phyloP scores from a whole-genome alignment of 345 rosid species.

The Cardamine resedifolia region DNA sequence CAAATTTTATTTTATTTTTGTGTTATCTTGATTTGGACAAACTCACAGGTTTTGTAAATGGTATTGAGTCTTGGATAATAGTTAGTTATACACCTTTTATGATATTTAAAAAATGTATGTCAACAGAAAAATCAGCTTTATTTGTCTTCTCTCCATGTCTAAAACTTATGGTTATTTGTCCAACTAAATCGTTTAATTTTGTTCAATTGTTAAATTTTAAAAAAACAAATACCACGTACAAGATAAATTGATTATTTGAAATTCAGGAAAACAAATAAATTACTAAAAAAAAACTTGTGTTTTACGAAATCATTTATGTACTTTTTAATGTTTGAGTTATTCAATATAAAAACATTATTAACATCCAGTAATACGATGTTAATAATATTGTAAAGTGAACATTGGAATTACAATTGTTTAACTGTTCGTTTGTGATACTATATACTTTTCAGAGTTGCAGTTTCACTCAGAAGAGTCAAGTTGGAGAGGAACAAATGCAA shows the following conservation, averaged over 20 bases:
- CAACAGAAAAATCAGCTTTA: not conserved
- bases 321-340: not conserved
- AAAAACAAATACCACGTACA: not conserved
- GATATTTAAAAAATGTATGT: not conserved
- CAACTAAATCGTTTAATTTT: not conserved
- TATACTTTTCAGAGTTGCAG: not conserved
- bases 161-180: not conserved
- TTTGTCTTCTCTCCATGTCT: not conserved
- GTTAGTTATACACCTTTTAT: not conserved
- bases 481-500: slow-evolving; percentile 8
- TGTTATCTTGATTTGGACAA: not conserved
- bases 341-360: not conserved
- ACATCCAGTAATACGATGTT: not conserved
- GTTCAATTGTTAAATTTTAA: not conserved
- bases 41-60: not conserved
- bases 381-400: not conserved
- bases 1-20: not conserved
- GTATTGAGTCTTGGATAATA: no score
- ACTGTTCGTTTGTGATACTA: not conserved
- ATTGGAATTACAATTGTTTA: not conserved
- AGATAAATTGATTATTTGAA: not conserved
- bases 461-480: not conserved
- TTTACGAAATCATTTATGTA: not conserved
- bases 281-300: no score
- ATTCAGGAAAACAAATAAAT: no score